Evolutionary conservation across 768 basidiomycete species (phyloP).

Genomic region (Lactifluus pinguis): DNA sequence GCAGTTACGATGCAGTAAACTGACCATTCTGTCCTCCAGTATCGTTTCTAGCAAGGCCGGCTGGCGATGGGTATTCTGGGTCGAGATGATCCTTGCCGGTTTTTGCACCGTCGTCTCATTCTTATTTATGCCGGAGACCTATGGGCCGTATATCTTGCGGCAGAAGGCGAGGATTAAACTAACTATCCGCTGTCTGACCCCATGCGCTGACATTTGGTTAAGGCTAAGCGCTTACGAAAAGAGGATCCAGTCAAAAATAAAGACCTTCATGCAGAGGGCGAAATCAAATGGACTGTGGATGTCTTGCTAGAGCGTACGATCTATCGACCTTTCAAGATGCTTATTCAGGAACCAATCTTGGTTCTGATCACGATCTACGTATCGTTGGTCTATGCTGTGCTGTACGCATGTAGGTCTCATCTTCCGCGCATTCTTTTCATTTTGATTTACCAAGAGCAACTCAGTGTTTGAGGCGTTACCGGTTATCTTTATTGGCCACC

Average conservation of each 20-base stretch:
- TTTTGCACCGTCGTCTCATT: background rate
- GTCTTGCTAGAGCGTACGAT: slow-evolving; percentile 47
- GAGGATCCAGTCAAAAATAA: slow-evolving; percentile 37
- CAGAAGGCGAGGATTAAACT: background rate
- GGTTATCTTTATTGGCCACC: slow-evolving; percentile 29
- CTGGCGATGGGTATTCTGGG: slow-evolving; percentile 14
- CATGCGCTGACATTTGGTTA: background rate
- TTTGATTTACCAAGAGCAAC: background rate
- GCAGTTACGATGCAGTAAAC: background rate
- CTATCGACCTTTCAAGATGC: slow-evolving; percentile 51
- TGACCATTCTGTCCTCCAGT: background rate
- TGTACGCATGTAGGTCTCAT: slow-evolving; percentile 43
- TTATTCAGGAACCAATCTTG: slow-evolving; percentile 52
- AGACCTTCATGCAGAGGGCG: slow-evolving; percentile 46
- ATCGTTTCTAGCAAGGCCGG: slow-evolving; percentile 1
- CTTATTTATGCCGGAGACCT: slow-evolving; percentile 3
- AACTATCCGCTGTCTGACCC: background rate
- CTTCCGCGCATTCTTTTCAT: background rate
- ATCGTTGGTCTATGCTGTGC: slow-evolving; percentile 49
- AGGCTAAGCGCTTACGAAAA: slow-evolving; percentile 41
- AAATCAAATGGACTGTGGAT: slow-evolving; percentile 44
- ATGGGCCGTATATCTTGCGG: background rate
- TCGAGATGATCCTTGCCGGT: slow-evolving; percentile 2
- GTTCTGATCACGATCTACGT: slow-evolving; percentile 53
- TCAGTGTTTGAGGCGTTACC: slow-evolving; percentile 32